Conservation (phyloP, 305 asterid species). For the Fraxinus dipetala region DNA sequence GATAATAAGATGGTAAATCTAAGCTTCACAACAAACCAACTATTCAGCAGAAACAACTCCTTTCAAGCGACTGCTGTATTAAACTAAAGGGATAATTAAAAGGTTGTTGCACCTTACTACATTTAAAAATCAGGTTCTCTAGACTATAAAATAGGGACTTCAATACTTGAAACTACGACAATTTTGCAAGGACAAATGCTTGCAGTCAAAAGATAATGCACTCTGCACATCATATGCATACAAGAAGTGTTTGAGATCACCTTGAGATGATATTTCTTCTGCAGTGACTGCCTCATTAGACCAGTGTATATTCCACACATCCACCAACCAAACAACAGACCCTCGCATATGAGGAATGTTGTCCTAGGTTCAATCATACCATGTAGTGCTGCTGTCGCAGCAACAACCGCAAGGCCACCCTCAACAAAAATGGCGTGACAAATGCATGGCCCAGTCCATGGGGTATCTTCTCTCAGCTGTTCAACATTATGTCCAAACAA, state of each 20-base stretch:
- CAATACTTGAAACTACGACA: background rate
- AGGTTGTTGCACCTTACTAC: background rate
- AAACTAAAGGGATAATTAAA: background rate
- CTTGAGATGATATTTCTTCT: constrained; percentile 97
- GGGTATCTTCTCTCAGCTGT: constrained; percentile 76
- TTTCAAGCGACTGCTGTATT: background rate
- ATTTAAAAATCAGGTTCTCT: background rate
- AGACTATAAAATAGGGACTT: background rate
- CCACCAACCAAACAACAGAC: constrained; percentile 96
- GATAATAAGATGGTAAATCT: background rate
- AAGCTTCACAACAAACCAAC: background rate
- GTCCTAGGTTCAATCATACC: constrained; percentile 78
- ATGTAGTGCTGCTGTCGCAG: constrained; percentile 62
- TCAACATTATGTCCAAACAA: constrained; percentile 83
- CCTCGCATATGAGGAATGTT: constrained; percentile 72
- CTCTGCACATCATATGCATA: background rate
- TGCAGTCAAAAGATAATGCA: background rate
- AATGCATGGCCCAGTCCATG: constrained; percentile 81
- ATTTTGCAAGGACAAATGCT: background rate
- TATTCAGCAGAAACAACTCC: background rate
- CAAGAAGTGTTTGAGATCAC: constrained; percentile 31
- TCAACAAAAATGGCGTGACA: constrained; percentile 85
- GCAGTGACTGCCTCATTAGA: constrained; percentile 66
- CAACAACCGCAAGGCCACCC: constrained; percentile 80
- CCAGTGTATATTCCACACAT: constrained; percentile 97